These are phyloP conservation scores for Solanum hybrid DNA, from an alignment of 305 asterid species.

Conservation along the genomic window DNA sequence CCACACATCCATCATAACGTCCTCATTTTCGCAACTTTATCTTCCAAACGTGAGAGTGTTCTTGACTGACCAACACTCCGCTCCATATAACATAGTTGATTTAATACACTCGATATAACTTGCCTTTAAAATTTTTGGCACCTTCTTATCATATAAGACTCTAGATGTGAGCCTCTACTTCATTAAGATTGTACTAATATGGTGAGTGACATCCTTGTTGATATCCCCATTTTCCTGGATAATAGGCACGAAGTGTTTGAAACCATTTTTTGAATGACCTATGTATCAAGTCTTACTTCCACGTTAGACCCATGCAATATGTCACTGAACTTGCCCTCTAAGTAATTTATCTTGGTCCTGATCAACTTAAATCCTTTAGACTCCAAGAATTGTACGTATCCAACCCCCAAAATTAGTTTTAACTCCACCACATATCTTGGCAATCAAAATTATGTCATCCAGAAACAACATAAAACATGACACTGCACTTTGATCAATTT, in stretches of 20 bases:
- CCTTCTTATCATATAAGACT: not conserved
- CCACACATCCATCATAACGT: not conserved
- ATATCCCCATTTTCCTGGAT: not conserved
- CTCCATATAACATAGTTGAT: not conserved
- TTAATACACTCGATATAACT: not conserved
- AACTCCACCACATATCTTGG: not conserved
- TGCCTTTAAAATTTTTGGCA: not conserved
- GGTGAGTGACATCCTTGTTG: not conserved
- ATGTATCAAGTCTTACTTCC: not conserved
- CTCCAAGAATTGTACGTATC: not conserved
- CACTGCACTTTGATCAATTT: not conserved
- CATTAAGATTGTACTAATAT: not conserved
- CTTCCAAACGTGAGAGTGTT: not conserved
- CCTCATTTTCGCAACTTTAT: not conserved
- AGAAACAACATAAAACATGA: not conserved
- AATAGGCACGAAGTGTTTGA: too few species aligned
- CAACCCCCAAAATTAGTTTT: not conserved
- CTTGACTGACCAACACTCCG: not conserved
- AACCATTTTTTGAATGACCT: not conserved
- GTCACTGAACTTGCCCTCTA: not conserved
- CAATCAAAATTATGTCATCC: not conserved
- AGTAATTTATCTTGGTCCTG: not conserved
- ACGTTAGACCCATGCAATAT: not conserved
- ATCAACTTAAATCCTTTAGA: not conserved
- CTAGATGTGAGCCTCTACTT: not conserved